Base-by-base conservation (phyloP, 2,329 filamentous ascomycete genomes). In the Didymella keratinophila region DNA sequence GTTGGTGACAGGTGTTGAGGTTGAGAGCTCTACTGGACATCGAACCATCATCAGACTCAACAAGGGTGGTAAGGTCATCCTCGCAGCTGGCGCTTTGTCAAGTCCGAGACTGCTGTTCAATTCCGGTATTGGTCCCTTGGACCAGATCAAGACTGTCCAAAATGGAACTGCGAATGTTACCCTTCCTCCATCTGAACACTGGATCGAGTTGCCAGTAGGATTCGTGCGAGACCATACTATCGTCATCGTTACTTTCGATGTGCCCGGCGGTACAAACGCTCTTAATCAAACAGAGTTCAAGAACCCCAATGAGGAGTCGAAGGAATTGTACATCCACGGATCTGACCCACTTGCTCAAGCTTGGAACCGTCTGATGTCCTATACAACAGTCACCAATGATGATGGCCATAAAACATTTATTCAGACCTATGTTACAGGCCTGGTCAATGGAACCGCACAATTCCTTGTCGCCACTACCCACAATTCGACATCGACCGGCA, bases 191-290 rank as follows among this genome's bases (percentile, higher is more conserved):
- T 16, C 16, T 11, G 16, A 36, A n/a, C 16, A 36, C 3, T 36
- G 32, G 16, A 18, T 36, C 4, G 32, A 36, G 16, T 36, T 6
- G 6, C 32, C 14, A n/a, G 32, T 36, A 6, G 32, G 32, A 8
- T 36, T 36, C 32, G 32, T 36, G 32, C 32, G 16, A n/a, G 32
- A 36, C 32, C 32, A 36, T 16, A 36, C 32, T 16, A 36, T 36
- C 16, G 32, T 36, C 6, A 36, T 36, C 6, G 32, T 36, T n/a
- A 50, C 44, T 1, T 67, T 64, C 57, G 59, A 60, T 14, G 60
- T 64, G 36, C 63, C 52, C 4, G 46, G 51, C 11, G 43, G 46
- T 14, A 63, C 62, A 45, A 56, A 53, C 9, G 57, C 64, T 32
- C 39, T 70, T 11, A 51, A 46, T 20, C 47, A 14, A 60, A 56